phyloP scores from a whole-genome alignment of 495 filamentous ascomycete genomes.

The Immersiella caudata region DNA sequence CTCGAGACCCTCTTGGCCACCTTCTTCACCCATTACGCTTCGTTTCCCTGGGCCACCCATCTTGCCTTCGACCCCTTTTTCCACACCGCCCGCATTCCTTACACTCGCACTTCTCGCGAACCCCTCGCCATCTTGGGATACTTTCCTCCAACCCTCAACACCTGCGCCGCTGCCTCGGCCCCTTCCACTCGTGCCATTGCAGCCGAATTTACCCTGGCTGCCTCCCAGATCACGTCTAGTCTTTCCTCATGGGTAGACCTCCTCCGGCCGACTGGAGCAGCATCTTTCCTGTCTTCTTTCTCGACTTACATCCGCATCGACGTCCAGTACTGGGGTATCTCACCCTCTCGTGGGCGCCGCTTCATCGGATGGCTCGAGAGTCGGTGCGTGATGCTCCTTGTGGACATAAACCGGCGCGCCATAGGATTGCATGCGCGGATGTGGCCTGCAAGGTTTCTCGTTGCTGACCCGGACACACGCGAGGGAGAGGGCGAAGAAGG shows the following conservation, averaged over 20 bases:
- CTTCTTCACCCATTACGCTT: constrained; percentile 63
- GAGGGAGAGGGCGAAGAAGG: constrained; percentile 16
- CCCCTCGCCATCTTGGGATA: constrained; percentile 60
- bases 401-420: constrained; percentile 51
- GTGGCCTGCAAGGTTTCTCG: constrained; percentile 60
- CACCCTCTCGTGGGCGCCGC: constrained; percentile 45
- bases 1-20: constrained; percentile 48
- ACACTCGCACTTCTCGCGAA: constrained; percentile 54
- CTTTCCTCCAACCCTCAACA: constrained; percentile 57
- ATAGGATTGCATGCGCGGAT: constrained; percentile 53
- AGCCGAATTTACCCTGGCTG: constrained; percentile 49
- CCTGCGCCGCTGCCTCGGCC: constrained; percentile 49
- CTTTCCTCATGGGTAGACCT: constrained; percentile 48
- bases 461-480: constrained; percentile 3
- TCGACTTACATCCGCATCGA: constrained; percentile 56
- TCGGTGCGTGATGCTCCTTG: constrained; percentile 51
- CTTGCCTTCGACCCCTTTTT: constrained; percentile 57
- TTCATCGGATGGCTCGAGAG: constrained; percentile 61
- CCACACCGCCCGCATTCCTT: constrained; percentile 42
- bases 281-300: constrained; percentile 50
- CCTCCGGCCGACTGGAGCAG: constrained; percentile 31
- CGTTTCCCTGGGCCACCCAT: constrained; percentile 54
- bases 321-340: constrained; percentile 58
- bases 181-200: constrained; percentile 51
- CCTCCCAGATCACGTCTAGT: constrained; percentile 34